phyloP scores from a whole-genome alignment of 2,329 filamentous ascomycete species.

The Elsinoe ampelina region DNA sequence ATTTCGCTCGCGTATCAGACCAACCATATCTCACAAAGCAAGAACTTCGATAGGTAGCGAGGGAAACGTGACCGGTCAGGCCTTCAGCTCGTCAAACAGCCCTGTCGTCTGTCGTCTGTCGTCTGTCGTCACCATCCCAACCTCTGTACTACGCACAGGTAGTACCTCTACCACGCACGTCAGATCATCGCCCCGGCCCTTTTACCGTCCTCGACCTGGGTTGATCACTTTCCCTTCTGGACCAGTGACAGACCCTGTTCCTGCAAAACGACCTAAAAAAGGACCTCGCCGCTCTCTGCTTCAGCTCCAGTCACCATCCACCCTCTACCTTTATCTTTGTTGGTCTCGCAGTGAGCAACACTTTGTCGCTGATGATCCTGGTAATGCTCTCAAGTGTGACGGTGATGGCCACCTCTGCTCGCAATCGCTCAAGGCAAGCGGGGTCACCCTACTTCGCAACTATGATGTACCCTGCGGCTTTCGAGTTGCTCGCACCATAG shows the following conservation, averaged over 20 bases:
- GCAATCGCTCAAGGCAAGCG: background rate
- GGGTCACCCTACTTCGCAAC: background rate
- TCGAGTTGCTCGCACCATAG: background rate
- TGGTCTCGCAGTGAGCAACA: conserved; percentile 6
- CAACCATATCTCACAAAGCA: background rate
- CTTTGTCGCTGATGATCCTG: background rate
- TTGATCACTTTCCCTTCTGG: background rate
- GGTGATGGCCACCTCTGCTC: background rate
- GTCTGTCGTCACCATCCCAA: background rate
- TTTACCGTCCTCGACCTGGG: background rate
- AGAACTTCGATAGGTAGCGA: too few relatives aligned
- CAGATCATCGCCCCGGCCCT: background rate
- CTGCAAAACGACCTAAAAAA: conserved; percentile 4
- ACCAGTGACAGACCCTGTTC: background rate
- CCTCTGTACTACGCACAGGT: too few relatives aligned
- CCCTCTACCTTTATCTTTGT: background rate
- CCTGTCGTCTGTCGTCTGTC: background rate
- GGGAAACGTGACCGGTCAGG: background rate
- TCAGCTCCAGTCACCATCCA: background rate
- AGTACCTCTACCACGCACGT: too few relatives aligned
- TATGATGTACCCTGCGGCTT: background rate
- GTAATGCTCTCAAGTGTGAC: background rate
- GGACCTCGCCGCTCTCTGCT: background rate
- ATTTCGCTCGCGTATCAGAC: background rate
- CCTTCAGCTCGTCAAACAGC: background rate